Conservation (phyloP, 208 protist species). For the Leishmania gerbilli region DNA sequence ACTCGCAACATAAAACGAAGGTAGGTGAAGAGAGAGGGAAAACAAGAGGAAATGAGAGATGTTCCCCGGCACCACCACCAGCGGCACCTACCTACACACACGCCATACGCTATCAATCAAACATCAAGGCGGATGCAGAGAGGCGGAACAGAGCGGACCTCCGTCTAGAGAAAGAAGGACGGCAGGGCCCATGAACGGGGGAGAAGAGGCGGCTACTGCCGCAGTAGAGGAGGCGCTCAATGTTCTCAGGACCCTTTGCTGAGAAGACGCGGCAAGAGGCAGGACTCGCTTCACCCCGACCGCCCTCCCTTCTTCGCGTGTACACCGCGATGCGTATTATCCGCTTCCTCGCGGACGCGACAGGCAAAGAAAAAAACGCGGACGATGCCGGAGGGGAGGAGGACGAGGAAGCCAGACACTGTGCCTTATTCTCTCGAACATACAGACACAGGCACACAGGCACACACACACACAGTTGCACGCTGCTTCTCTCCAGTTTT, state of each 20-base stretch:
- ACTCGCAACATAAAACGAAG: background rate
- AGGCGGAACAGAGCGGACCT: background rate
- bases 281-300: background rate
- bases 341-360: background rate
- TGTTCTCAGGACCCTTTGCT: background rate
- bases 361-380: background rate
- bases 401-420: background rate
- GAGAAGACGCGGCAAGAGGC: background rate
- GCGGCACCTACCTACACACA: no score
- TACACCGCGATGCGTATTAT: background rate
- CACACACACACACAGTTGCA: background rate
- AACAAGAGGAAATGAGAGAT: background rate
- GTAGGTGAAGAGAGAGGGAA: background rate
- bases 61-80: background rate
- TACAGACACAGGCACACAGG: background rate
- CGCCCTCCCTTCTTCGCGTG: background rate
- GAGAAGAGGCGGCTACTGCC: background rate
- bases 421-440: background rate
- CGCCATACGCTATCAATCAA: background rate
- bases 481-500: background rate
- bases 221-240: background rate
- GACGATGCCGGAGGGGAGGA: background rate
- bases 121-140: background rate
- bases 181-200: background rate
- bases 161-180: background rate